Conservation (phyloP, 2,329 filamentous ascomycete species). For the Thyridium curvatum region DNA sequence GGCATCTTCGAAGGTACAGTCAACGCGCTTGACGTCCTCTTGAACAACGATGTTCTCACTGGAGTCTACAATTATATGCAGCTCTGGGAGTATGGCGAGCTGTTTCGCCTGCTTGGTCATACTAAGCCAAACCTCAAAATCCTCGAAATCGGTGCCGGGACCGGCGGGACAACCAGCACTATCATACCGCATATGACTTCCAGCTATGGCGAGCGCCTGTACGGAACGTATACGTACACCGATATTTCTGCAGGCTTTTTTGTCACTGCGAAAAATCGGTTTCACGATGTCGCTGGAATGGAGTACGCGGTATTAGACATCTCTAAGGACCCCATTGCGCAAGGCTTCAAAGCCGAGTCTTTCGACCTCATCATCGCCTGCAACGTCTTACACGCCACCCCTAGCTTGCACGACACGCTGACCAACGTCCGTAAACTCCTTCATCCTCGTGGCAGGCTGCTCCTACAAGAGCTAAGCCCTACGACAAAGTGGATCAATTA, state of each 20-base stretch:
- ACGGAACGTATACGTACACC: slow-evolving; percentile 1
- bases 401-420: not conserved
- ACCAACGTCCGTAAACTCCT: not conserved
- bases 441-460: not conserved
- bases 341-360: slow-evolving; percentile 1
- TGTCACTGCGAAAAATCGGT: not conserved
- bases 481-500: not conserved
- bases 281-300: not conserved
- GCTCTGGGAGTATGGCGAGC: no score
- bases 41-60: no score
- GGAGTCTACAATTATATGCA: no score
- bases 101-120: not conserved
- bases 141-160: slow-evolving; percentile 10
- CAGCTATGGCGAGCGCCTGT: slow-evolving; percentile 7
- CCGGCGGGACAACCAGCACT: slow-evolving; percentile 12
- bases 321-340: not conserved
- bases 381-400: not conserved
- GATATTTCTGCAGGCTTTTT: not conserved
- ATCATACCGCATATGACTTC: slow-evolving; percentile 2
- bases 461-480: not conserved
- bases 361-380: slow-evolving; percentile 1
- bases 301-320: not conserved
- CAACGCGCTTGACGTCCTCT: no score
- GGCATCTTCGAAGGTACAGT: no score
- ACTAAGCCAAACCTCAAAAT: slow-evolving; percentile 3